These are phyloP conservation scores for Fibroporia radiculosa DNA, from an alignment of 768 basidiomycete species.

Conservation along the genomic window DNA sequence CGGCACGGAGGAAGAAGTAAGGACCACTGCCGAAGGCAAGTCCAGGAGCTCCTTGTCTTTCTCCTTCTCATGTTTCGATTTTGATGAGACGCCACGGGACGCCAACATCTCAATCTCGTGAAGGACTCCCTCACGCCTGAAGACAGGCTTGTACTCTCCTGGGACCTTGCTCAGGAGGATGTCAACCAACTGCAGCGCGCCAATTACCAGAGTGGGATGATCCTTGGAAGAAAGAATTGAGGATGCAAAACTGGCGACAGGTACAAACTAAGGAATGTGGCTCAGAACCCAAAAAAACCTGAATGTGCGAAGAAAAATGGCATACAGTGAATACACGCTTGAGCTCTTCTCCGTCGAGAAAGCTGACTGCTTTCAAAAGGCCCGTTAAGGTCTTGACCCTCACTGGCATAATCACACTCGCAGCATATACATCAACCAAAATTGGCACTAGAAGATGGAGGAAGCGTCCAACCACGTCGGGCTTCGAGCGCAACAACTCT, in stretches of 20 bases:
- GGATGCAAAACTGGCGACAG: constrained; percentile 91
- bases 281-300: constrained; percentile 6
- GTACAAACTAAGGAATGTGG: constrained; percentile 93
- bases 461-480: constrained; percentile 74
- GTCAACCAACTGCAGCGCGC: constrained; percentile 90
- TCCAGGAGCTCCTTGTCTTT: constrained; percentile 28
- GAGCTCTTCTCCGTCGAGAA: constrained; percentile 71
- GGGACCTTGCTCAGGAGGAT: constrained; percentile 81
- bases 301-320: constrained; percentile 8
- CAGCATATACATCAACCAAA: constrained; percentile 98
- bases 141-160: constrained; percentile 76
- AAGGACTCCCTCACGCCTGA: constrained; percentile 93
- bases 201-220: constrained; percentile 77
- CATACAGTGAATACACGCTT: constrained; percentile 72
- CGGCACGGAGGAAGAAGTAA: constrained; percentile 25
- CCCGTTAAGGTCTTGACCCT: constrained; percentile 85
- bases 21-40: constrained; percentile 33
- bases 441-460: constrained; percentile 89
- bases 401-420: constrained; percentile 83
- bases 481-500: constrained; percentile 66
- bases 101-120: constrained; percentile 86
- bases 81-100: constrained; percentile 47
- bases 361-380: constrained; percentile 86
- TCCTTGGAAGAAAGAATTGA: constrained; percentile 91
- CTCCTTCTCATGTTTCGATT: constrained; percentile 40